Base-by-base conservation (phyloP, 116 monocot genomes). In the Cymodocea nodosa region DNA sequence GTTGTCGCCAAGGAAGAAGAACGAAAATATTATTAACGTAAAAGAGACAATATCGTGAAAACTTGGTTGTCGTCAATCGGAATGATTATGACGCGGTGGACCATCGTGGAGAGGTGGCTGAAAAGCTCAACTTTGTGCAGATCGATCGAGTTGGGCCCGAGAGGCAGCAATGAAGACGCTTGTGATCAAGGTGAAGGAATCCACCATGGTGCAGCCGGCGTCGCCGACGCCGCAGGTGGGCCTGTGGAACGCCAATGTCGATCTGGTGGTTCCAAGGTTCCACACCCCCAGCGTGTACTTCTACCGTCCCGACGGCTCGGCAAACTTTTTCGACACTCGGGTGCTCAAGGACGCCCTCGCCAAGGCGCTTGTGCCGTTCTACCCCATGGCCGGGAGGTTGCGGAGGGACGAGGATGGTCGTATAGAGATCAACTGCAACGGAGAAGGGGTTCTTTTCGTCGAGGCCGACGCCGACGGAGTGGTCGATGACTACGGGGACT, bases 261-360 rank as follows among this genome's bases (percentile, higher is more conserved):
- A 97, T 57, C 79, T 97, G 37, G 88, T 91, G 50, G 88, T 81
- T 35, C 86, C 84, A 11, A 68, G 90, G 18, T 87, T 87, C 79
- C 84, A 90, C 90, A 90, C 90, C 2, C 85, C 90, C 17, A 89
- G 83, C 71, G 85, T 90, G 17, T 95, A 95, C 68, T 86, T 95
- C 84, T 95, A 95, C 79, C 76, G 87, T 3, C 71, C 65, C 36
- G 58, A 66, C 62, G 68, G 64, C 10, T 66, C 70, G 0, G 34
- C 66, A 2, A 68, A 51, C 50, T 94, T 82, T 73, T 85, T 94
- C 50, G 73, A 89, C 56, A 22, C 71, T 22, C 23, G 39, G 1
- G 49, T 19, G 48, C 70, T 95, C n/a, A 79, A 68, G 62, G 73
- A 74, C 2, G 80, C 95, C 23, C 81, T 95, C 10, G 74, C 54